Conservation (phyloP, 73 alveolate species). For the Breviolum minutum region DNA sequence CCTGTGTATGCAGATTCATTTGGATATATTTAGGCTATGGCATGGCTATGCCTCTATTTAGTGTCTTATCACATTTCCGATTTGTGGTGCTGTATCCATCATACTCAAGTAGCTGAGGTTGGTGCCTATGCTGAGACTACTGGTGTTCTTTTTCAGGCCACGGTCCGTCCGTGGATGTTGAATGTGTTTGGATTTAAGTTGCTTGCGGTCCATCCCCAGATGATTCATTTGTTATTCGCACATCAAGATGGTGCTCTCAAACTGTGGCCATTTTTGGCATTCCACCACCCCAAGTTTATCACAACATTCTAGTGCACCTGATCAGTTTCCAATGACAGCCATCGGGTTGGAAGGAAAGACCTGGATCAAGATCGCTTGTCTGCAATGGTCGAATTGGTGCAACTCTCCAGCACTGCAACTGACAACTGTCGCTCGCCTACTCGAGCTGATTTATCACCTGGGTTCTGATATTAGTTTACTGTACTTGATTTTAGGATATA, state of each 20-base stretch:
- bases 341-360: neutral
- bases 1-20: too few species aligned
- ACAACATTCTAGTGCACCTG: too few species aligned
- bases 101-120: neutral
- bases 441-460: neutral
- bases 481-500: too few species aligned
- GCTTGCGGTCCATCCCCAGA: neutral
- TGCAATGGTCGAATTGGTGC: constrained; percentile 47
- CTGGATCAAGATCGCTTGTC: constrained; percentile 62
- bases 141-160: constrained; percentile 70
- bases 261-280: too few species aligned
- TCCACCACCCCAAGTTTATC: too few species aligned
- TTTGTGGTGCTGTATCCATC: too few species aligned
- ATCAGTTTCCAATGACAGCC: neutral
- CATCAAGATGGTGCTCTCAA: too few species aligned
- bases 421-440: constrained; percentile 18
- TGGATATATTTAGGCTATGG: too few species aligned
- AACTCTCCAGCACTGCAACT: constrained; percentile 33
- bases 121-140: constrained; percentile 76
- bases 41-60: too few species aligned
- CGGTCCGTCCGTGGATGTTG: neutral
- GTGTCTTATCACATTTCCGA: too few species aligned
- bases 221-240: too few species aligned
- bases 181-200: neutral
- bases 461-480: too few species aligned